phyloP scores from a whole-genome alignment of 129 eudicot species.

The Saussurea involucrata region DNA sequence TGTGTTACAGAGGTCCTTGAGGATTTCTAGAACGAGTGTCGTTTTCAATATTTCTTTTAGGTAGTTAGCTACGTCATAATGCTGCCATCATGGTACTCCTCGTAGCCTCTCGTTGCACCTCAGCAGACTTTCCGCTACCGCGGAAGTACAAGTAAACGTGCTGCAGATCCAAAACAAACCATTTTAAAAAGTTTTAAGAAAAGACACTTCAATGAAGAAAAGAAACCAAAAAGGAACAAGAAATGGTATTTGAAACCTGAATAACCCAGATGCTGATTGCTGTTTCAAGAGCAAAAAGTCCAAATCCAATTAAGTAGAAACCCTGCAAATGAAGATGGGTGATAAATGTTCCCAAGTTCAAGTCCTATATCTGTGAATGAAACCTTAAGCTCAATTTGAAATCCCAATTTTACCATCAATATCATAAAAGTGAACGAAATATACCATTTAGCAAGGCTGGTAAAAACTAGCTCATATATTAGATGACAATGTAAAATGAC shows the following conservation, averaged over 20 bases:
- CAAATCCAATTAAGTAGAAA: conserved; percentile 77
- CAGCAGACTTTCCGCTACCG: conserved; percentile 84
- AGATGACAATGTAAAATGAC: neutral
- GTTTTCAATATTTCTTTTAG: neutral
- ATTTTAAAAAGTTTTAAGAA: neutral
- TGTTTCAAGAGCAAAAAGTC: conserved; percentile 60
- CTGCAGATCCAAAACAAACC: conserved; percentile 22
- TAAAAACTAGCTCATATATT: neutral
- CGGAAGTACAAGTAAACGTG: conserved; percentile 59
- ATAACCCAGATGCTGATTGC: conserved; percentile 92
- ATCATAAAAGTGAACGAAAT: neutral
- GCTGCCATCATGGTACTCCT: conserved; percentile 69
- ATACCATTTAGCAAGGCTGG: neutral
- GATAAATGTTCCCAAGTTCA: neutral
- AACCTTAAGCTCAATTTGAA: neutral
- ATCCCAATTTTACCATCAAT: neutral
- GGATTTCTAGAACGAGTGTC: neutral
- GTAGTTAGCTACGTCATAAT: conserved; percentile 27
- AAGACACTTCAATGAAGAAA: neutral
- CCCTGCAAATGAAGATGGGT: conserved; percentile 39
- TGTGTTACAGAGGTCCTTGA: neutral
- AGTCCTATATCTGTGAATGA: neutral
- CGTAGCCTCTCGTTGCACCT: conserved; percentile 80
- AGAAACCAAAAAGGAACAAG: neutral
- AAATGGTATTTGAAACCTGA: conserved; percentile 48